These are phyloP conservation scores for Veloboletus limbatus DNA, from an alignment of 1,284 basidiomycete species.

Conservation along the genomic window DNA sequence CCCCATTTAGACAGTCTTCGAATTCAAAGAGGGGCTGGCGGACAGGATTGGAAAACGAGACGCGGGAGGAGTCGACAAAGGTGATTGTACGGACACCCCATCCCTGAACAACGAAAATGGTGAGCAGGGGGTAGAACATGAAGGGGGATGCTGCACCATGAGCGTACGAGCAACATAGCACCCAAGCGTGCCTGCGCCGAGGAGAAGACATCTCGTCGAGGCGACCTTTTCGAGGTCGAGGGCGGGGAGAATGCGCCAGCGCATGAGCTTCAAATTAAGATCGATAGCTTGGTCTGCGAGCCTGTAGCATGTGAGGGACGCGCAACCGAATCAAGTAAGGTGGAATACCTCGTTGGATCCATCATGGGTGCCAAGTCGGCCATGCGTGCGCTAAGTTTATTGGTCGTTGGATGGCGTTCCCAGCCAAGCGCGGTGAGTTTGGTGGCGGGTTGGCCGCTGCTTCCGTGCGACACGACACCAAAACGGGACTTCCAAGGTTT, in stretches of 20 bases:
- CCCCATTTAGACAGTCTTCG: slow-evolving; percentile 90
- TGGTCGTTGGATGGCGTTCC: slow-evolving; percentile 83
- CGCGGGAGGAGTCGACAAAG: slow-evolving; percentile 85
- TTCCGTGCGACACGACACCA: slow-evolving; percentile 44
- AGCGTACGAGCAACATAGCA: slow-evolving; percentile 92
- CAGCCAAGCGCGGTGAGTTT: slow-evolving; percentile 82
- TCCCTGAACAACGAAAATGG: slow-evolving; percentile 47
- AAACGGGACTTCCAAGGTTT: slow-evolving; percentile 60
- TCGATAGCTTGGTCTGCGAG: slow-evolving; percentile 96
- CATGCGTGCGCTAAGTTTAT: slow-evolving; percentile 83
- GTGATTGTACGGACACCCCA: slow-evolving; percentile 97
- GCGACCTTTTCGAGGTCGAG: slow-evolving; percentile 89
- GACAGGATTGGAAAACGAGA: slow-evolving; percentile 97
- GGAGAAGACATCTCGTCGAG: slow-evolving; percentile 75
- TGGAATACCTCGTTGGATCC: slow-evolving; percentile 73
- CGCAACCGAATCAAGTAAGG: neutral
- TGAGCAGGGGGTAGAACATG: neutral
- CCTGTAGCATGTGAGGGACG: slow-evolving; percentile 38
- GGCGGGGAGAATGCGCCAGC: slow-evolving; percentile 91
- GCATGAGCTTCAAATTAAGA: slow-evolving; percentile 96
- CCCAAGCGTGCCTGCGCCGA: slow-evolving; percentile 95
- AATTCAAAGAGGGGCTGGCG: slow-evolving; percentile 96
- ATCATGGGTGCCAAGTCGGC: slow-evolving; percentile 95
- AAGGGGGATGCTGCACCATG: slow-evolving; percentile 57
- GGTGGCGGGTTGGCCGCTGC: slow-evolving; percentile 13